A percentile compares a stretch with the other conserved stretches of the same genome.
Evolutionary conservation across 2,329 filamentous ascomycete genomes (phyloP).

Genomic region (Calonectria fujianensis): DNA sequence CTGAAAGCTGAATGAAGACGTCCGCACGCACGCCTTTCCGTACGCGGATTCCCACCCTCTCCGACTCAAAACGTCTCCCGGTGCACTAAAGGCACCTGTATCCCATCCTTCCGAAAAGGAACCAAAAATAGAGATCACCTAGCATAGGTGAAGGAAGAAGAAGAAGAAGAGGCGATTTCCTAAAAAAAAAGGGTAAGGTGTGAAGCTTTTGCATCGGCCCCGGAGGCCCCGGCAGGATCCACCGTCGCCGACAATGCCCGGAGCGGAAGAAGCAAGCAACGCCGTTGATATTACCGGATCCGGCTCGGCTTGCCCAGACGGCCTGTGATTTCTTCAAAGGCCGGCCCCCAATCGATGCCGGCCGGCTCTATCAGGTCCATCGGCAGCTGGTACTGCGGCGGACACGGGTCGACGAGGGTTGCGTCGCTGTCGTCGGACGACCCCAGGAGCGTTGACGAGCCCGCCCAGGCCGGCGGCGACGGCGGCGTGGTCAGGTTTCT

Average conservation of each 20-base stretch:
- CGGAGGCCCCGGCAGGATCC: slow-evolving; percentile 10
- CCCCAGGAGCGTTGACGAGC: slow-evolving; percentile 2
- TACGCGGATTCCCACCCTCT: background rate
- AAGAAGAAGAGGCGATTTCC: background rate
- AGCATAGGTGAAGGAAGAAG: background rate
- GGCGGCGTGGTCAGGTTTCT: slow-evolving; percentile 30
- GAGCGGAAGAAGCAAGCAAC: background rate
- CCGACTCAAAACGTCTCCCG: background rate
- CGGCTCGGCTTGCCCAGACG: background rate
- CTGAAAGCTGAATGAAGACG: slow-evolving; percentile 5
- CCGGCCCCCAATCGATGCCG: slow-evolving; percentile 41
- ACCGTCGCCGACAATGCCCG: slow-evolving; percentile 2
- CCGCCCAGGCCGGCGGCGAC: slow-evolving; percentile 27
- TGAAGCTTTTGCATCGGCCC: background rate
- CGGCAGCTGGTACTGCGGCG: slow-evolving; percentile 42
- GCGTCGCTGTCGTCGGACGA: slow-evolving; percentile 34
- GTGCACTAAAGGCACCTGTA: background rate
- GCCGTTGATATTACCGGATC: slow-evolving; percentile 13
- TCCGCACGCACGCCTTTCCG: background rate
- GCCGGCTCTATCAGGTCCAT: slow-evolving; percentile 42
- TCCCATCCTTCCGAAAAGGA: background rate
- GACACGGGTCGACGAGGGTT: slow-evolving; percentile 40
- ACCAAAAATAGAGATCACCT: background rate
- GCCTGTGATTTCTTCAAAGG: slow-evolving; percentile 27
- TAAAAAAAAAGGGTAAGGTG: background rate